Evolutionary conservation across 768 basidiomycete species (phyloP).

Genomic region (Termitomyces eurrhizus): DNA sequence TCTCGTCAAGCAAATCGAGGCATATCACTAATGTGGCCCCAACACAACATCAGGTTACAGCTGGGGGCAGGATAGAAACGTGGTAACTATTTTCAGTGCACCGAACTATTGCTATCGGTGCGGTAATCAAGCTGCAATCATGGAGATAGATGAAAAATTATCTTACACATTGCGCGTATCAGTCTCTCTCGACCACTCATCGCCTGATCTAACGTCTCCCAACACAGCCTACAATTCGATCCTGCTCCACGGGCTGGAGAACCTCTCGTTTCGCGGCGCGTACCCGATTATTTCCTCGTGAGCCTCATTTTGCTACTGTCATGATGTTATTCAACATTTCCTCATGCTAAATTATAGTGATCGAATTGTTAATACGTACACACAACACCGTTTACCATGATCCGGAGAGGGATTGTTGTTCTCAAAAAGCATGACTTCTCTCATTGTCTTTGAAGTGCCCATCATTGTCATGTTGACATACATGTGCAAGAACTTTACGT

Average conservation of each 20-base stretch:
- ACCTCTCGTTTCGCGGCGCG: constrained; percentile 93
- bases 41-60: constrained; percentile 62
- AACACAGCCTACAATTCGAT: constrained; percentile 93
- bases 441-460: background rate
- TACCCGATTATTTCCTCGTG: constrained; percentile 93
- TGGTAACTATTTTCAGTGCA: constrained; percentile 99
- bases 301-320: constrained; percentile 23
- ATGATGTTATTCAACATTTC: background rate
- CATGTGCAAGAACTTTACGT: background rate
- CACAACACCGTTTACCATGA: constrained; percentile 23
- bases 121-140: constrained; percentile 99
- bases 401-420: constrained; percentile 18
- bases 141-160: constrained; percentile 99
- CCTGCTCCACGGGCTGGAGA: constrained; percentile 98
- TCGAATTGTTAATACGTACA: constrained; percentile 21
- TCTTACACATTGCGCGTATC: constrained; percentile 84
- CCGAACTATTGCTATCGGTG: constrained; percentile 99
- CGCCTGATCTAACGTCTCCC: background rate
- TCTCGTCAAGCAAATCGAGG: constrained; percentile 10
- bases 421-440: constrained; percentile 10
- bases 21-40: background rate
- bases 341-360: constrained; percentile 16
- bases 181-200: background rate
- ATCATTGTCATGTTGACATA: constrained; percentile 5
- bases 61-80: constrained; percentile 99